These are phyloP conservation scores for Capsicum chinense DNA, from an alignment of 257 asterid genomes.

Conservation along the genomic window DNA sequence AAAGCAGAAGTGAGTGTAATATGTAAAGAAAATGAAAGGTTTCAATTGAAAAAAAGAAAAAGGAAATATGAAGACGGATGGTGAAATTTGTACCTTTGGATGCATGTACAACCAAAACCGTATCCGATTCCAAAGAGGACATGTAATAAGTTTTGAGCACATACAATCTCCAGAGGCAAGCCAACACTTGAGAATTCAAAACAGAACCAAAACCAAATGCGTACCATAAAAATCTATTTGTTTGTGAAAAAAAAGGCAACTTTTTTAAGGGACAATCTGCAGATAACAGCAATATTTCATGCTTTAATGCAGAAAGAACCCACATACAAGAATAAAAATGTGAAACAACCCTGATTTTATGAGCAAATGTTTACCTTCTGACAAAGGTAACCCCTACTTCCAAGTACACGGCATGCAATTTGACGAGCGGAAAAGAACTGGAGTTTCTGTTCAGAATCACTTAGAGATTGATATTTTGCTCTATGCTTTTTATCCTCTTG, in stretches of 20 bases:
- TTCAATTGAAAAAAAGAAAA: not conserved
- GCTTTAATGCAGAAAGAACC: constrained; percentile 27
- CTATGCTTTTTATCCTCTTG: constrained; percentile 91
- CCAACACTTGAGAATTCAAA: constrained; percentile 72
- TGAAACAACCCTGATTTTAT: constrained; percentile 22
- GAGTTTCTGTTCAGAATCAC: constrained; percentile 71
- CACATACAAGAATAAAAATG: constrained; percentile 30
- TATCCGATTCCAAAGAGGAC: constrained; percentile 64
- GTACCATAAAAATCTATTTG: constrained; percentile 11
- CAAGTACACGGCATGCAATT: constrained; percentile 92
- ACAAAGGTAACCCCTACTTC: constrained; percentile 95
- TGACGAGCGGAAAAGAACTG: constrained; percentile 96
- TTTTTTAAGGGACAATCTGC: constrained; percentile 9
- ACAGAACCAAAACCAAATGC: constrained; percentile 18
- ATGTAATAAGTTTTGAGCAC: constrained; percentile 62
- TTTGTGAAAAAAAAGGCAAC: not conserved
- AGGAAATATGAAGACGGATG: not conserved
- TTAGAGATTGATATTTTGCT: constrained; percentile 70
- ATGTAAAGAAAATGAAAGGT: constrained; percentile 20
- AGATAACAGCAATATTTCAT: constrained; percentile 19
- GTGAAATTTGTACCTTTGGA: constrained; percentile 71
- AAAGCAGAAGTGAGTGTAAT: not conserved
- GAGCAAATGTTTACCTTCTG: constrained; percentile 66
- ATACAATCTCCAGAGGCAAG: constrained; percentile 80
- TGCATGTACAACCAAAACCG: constrained; percentile 96